Conservation (phyloP, 441 rosid genomes). For the Pelargonium cotyledonis region DNA sequence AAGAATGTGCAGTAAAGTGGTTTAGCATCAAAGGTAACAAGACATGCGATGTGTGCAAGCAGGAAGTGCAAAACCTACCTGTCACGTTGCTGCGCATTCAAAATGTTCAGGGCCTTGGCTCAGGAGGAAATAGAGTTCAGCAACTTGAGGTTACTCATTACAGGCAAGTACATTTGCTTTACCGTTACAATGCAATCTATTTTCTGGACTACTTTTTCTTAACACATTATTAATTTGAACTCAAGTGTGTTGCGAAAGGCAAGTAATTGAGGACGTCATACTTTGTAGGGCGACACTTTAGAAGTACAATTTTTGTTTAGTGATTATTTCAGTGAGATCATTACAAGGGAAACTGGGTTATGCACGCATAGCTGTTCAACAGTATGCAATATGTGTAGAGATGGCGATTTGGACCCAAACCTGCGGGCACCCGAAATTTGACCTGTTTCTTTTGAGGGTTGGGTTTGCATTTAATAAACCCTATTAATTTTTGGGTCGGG, state of each 20-base stretch:
- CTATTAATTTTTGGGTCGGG: too few species aligned
- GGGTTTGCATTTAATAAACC: too few species aligned
- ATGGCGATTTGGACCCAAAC: too few species aligned
- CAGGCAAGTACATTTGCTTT: slow-evolving; percentile 41
- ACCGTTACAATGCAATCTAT: background rate
- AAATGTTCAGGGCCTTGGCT: slow-evolving; percentile 35
- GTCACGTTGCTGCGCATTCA: slow-evolving; percentile 80
- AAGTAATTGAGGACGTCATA: background rate
- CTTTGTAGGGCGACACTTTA: background rate
- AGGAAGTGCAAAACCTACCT: slow-evolving; percentile 84
- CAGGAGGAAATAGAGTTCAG: slow-evolving; percentile 29
- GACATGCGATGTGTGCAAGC: slow-evolving; percentile 90
- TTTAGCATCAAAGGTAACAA: slow-evolving; percentile 94
- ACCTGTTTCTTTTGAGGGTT: too few species aligned
- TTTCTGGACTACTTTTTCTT: background rate
- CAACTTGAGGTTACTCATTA: slow-evolving; percentile 41
- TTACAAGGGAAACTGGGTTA: background rate
- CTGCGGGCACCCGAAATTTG: too few species aligned
- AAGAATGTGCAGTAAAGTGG: slow-evolving; percentile 96
- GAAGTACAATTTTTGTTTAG: background rate
- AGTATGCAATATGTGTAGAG: background rate
- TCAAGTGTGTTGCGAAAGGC: background rate
- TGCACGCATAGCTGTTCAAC: background rate
- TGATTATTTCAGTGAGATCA: background rate
- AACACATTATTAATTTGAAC: background rate